Evolutionary conservation across 352 stramenopile genomes (phyloP).

Genomic region (Phytophthora boehmeriae): DNA sequence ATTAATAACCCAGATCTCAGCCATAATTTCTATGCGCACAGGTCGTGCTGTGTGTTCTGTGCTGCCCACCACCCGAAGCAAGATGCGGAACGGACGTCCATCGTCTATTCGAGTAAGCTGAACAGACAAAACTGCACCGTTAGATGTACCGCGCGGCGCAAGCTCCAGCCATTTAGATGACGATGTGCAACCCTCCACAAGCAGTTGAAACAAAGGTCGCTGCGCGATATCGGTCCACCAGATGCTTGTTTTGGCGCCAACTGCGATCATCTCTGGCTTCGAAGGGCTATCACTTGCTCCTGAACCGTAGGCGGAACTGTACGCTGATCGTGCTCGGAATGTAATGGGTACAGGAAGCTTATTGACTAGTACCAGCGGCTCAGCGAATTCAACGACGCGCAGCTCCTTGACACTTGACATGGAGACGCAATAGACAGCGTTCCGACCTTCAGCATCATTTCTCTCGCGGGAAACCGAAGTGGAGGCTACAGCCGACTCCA

Average conservation of each 20-base stretch:
- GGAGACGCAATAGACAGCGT: constrained; percentile 69
- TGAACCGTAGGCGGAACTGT: constrained; percentile 39
- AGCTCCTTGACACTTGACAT: constrained; percentile 74
- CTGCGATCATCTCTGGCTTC: constrained; percentile 46
- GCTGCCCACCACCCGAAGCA: constrained; percentile 59
- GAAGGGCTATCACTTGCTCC: constrained; percentile 33
- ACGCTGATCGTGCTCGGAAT: constrained; percentile 56
- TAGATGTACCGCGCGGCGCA: constrained; percentile 45
- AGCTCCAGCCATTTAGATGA: constrained; percentile 77
- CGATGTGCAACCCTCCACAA: constrained; percentile 64
- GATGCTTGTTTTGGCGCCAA: constrained; percentile 69
- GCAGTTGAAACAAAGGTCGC: constrained; percentile 70
- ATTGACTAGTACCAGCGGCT: constrained; percentile 81
- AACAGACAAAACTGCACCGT: constrained; percentile 60
- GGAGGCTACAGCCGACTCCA: constrained; percentile 56
- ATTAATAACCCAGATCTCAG: constrained; percentile 86
- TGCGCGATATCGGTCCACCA: constrained; percentile 78
- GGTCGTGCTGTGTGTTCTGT: constrained; percentile 28
- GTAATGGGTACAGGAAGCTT: constrained; percentile 75
- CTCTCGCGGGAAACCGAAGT: constrained; percentile 25
- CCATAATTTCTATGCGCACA: constrained; percentile 42
- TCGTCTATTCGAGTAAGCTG: constrained; percentile 63
- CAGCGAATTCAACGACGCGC: constrained; percentile 61
- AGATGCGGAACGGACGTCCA: constrained; percentile 65
- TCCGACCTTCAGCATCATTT: constrained; percentile 32